These are phyloP conservation scores for Pleurotus cornucopiae DNA, from an alignment of 768 basidiomycete genomes.

Conservation along the genomic window DNA sequence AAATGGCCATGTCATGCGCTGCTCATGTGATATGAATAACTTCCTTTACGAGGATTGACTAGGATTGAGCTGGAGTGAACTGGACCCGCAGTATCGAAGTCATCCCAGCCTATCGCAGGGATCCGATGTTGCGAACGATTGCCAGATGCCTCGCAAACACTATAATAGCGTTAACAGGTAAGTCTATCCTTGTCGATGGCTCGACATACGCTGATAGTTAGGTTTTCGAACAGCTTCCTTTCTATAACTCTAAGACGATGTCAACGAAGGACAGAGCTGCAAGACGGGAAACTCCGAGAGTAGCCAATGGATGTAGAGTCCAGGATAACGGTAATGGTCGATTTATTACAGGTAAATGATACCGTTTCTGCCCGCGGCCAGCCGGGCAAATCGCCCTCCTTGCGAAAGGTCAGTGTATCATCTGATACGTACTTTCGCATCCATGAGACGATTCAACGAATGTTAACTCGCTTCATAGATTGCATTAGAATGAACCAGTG, in stretches of 20 bases:
- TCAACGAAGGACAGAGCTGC: background rate
- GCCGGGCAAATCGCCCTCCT: conserved; percentile 8
- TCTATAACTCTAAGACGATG: too few relatives aligned
- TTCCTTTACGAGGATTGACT: background rate
- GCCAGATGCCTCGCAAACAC: too few relatives aligned
- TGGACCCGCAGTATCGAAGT: too few relatives aligned
- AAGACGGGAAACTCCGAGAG: background rate
- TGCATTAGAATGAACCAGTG: background rate
- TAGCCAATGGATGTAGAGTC: background rate
- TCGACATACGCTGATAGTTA: too few relatives aligned
- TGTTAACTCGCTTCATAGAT: background rate
- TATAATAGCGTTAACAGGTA: too few relatives aligned
- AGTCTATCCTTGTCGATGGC: too few relatives aligned
- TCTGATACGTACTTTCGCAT: background rate
- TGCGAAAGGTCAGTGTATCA: conserved; percentile 4
- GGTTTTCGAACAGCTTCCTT: too few relatives aligned
- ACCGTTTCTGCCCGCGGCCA: conserved; percentile 5
- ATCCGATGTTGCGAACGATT: too few relatives aligned
- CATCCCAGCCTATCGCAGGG: too few relatives aligned
- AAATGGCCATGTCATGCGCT: background rate
- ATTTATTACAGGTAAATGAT: background rate
- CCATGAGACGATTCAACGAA: background rate
- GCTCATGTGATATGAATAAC: conserved; percentile 5
- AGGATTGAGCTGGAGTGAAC: background rate
- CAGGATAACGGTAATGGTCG: conserved; percentile 4